These are phyloP conservation scores for Plasmodium yoelii DNA, from an alignment of 169 alveolate genomes.

Conservation along the genomic window DNA sequence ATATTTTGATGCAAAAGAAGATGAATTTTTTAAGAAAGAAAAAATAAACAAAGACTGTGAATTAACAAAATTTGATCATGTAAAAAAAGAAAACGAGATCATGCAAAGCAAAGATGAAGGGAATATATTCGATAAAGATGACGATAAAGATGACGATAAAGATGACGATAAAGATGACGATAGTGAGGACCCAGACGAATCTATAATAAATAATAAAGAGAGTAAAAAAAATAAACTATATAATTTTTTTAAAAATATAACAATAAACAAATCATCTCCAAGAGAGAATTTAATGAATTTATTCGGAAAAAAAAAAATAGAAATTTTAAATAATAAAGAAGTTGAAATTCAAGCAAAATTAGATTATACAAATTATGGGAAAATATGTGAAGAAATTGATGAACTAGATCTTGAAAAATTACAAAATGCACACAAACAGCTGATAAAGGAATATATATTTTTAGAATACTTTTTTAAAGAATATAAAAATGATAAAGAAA, in stretches of 20 bases:
- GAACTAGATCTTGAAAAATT: conserved; percentile 2
- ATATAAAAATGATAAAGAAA: conserved; percentile 3
- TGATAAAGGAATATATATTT: conserved; percentile 12
- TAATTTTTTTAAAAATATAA: too few relatives aligned
- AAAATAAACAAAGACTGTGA: too few relatives aligned
- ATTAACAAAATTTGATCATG: too few relatives aligned
- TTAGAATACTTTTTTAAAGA: not conserved
- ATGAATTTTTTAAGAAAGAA: not conserved
- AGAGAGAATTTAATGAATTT: not conserved
- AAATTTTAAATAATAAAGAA: not conserved
- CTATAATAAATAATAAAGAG: too few relatives aligned
- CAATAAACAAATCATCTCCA: too few relatives aligned
- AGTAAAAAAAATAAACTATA: too few relatives aligned
- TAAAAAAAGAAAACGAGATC: too few relatives aligned
- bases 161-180: too few relatives aligned
- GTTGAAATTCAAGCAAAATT: not conserved
- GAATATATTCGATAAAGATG: too few relatives aligned
- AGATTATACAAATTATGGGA: conserved; percentile 15
- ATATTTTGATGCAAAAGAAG: not conserved
- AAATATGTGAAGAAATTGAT: conserved; percentile 11
- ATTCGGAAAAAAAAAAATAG: not conserved
- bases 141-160: too few relatives aligned
- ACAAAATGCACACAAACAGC: conserved; percentile 3
- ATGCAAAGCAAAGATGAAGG: too few relatives aligned
- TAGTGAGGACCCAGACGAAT: too few relatives aligned